These are phyloP conservation scores for Areca catechu DNA, from an alignment of 176 grass and related monocot genomes.

Conservation along the genomic window DNA sequence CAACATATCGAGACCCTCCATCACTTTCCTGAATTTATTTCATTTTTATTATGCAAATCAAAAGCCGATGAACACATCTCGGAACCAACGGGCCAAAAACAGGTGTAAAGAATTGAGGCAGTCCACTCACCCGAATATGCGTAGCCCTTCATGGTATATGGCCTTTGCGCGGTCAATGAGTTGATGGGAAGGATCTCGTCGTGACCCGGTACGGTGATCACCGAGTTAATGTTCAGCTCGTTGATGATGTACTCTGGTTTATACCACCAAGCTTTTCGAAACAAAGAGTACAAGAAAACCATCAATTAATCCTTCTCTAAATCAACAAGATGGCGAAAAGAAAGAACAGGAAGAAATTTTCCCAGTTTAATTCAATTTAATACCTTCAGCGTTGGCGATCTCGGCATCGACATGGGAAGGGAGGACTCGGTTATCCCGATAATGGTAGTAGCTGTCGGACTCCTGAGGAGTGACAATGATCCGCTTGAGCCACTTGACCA, in stretches of 20 bases:
- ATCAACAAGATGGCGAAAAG: not conserved
- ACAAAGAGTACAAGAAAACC: not conserved
- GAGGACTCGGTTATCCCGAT: constrained; percentile 69
- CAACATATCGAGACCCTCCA: no score
- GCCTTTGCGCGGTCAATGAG: constrained; percentile 38
- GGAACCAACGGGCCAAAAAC: no score
- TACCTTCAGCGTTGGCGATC: constrained; percentile 80
- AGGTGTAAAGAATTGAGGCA: not conserved
- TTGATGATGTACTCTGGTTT: constrained; percentile 92
- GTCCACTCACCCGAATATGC: constrained; percentile 63
- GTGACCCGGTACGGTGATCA: constrained; percentile 68
- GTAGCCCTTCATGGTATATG: constrained; percentile 64
- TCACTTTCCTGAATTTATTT: no score
- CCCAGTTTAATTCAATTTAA: no score
- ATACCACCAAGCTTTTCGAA: constrained; percentile 80
- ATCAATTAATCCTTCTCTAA: no score
- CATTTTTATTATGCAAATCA: no score
- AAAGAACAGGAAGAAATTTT: not conserved
- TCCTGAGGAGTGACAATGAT: constrained; percentile 48
- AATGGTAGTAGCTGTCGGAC: constrained; percentile 90
- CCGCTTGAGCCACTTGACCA: constrained; percentile 81
- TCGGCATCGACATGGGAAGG: constrained; percentile 78
- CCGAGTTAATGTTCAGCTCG: constrained; percentile 91
- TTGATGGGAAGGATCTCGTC: constrained; percentile 70
- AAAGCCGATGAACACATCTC: no score